Evolutionary conservation across 2,329 filamentous ascomycete species (phyloP).

Genomic region (Colletotrichum nymphaeae): DNA sequence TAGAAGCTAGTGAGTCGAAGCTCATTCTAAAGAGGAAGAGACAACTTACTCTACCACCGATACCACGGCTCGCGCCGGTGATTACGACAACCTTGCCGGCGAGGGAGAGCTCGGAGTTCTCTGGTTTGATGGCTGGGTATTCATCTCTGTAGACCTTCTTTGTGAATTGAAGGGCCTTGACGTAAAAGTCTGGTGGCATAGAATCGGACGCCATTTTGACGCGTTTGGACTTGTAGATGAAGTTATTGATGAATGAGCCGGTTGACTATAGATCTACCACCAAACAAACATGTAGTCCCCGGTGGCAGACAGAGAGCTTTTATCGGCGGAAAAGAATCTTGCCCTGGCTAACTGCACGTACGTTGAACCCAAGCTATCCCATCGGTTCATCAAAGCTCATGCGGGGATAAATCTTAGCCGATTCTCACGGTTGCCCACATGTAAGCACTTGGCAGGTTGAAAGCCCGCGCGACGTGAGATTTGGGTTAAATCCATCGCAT

Average conservation of each 20-base stretch:
- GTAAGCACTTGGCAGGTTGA: background rate
- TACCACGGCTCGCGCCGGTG: slow-evolving; percentile 71
- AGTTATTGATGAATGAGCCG: accelerated
- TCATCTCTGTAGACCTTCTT: background rate
- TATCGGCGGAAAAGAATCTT: background rate
- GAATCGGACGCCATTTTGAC: background rate
- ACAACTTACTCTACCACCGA: slow-evolving; percentile 53
- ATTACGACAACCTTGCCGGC: slow-evolving; percentile 66
- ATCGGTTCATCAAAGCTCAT: background rate
- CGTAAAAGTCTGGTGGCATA: background rate
- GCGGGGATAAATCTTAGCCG: background rate
- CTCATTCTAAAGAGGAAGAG: background rate
- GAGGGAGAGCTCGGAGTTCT: slow-evolving; percentile 49
- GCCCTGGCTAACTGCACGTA: background rate
- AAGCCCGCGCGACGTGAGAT: background rate
- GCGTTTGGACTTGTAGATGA: background rate
- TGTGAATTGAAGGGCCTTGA: slow-evolving; percentile 15
- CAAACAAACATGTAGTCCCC: too few relatives aligned
- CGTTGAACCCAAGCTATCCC: too few relatives aligned
- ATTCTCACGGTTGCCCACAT: background rate
- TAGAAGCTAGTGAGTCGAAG: background rate
- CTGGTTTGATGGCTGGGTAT: slow-evolving; percentile 47
- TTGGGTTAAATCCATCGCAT: background rate
- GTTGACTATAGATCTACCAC: background rate
- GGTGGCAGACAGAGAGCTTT: too few relatives aligned